Percentiles rank a stretch among this genome's conserved stretches.
These are phyloP conservation scores for Ramaria sp. DNA, from an alignment of 768 basidiomycete species.

Conservation along the genomic window DNA sequence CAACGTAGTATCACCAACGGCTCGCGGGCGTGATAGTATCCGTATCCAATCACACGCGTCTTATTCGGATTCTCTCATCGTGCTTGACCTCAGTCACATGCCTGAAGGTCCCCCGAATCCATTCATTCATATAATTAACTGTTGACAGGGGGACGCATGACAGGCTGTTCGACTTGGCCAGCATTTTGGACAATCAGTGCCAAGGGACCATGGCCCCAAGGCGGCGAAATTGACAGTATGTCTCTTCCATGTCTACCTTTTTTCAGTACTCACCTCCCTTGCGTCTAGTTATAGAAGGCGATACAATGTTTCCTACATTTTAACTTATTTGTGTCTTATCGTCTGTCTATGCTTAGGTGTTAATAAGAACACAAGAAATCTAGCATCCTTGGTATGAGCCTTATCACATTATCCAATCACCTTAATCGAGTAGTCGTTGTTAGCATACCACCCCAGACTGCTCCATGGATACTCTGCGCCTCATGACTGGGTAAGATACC, in stretches of 20 bases:
- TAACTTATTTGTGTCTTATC: not conserved
- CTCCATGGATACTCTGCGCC: conserved; percentile 27
- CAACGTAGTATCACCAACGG: conserved; percentile 23
- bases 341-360: conserved; percentile 28
- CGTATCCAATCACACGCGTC: conserved; percentile 37
- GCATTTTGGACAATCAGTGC: conserved; percentile 49
- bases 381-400: conserved; percentile 28
- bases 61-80: conserved; percentile 34
- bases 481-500: conserved; percentile 36
- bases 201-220: conserved; percentile 14
- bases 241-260: conserved; percentile 27
- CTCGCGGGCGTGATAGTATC: conserved; percentile 45
- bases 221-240: conserved; percentile 36
- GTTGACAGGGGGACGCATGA: not conserved
- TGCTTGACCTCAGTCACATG: conserved; percentile 50
- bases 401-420: not conserved
- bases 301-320: not conserved
- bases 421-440: not conserved
- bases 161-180: conserved; percentile 39
- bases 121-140: too few species aligned
- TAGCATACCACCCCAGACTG: conserved; percentile 40
- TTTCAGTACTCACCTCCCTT: conserved; percentile 11
- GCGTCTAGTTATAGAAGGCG: conserved; percentile 37
- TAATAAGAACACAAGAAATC: conserved; percentile 33
- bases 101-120: conserved; percentile 34